phyloP scores from a whole-genome alignment of 2,329 filamentous ascomycete species.

The Alternaria angustiovoidea region DNA sequence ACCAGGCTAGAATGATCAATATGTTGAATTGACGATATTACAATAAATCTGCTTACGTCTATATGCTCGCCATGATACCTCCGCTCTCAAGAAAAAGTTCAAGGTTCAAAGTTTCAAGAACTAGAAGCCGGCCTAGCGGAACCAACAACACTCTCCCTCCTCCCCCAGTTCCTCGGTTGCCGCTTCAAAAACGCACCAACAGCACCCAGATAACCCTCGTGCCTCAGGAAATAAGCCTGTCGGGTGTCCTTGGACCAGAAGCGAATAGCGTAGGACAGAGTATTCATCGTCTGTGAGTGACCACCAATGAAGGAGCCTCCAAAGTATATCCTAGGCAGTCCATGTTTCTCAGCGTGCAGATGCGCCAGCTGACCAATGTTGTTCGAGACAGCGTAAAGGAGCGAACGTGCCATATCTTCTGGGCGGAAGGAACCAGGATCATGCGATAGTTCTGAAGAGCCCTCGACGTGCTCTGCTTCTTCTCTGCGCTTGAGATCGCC shows the following conservation, averaged over 20 bases:
- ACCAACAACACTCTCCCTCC: slow-evolving; percentile 71
- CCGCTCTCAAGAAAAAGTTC: neutral
- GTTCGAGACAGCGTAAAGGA: slow-evolving; percentile 93
- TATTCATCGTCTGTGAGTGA: slow-evolving; percentile 97
- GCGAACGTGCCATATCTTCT: slow-evolving; percentile 86
- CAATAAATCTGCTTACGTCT: neutral
- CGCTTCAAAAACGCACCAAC: slow-evolving; percentile 94
- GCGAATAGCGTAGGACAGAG: slow-evolving; percentile 92
- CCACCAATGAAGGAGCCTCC: slow-evolving; percentile 96
- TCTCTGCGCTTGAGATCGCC: slow-evolving; percentile 55
- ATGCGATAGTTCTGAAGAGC: slow-evolving; percentile 43
- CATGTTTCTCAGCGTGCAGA: slow-evolving; percentile 94
- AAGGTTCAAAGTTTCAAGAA: neutral
- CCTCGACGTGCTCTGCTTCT: slow-evolving; percentile 46
- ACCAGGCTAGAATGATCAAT: neutral
- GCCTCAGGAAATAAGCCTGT: slow-evolving; percentile 93
- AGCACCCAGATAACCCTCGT: slow-evolving; percentile 93
- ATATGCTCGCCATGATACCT: neutral
- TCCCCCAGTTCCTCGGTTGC: slow-evolving; percentile 89
- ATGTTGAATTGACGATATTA: neutral
- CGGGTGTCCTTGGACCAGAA: slow-evolving; percentile 96
- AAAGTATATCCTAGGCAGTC: slow-evolving; percentile 93
- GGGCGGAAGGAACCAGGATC: slow-evolving; percentile 68
- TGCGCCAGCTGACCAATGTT: slow-evolving; percentile 99
- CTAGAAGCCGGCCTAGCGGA: neutral